phyloP scores from a whole-genome alignment of 1,284 basidiomycete species.

The Sporisorium exsertum region DNA sequence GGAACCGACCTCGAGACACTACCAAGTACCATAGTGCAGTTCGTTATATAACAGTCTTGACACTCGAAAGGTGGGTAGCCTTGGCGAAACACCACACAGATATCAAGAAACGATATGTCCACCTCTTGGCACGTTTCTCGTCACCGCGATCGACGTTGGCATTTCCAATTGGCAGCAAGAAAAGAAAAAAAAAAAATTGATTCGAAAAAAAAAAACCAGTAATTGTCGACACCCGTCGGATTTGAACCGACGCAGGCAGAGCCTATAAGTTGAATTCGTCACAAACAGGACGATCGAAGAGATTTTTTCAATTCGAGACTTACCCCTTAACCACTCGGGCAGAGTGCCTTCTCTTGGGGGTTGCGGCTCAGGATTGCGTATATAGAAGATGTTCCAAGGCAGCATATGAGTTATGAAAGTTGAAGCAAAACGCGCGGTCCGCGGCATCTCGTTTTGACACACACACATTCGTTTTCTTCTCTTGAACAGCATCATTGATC shows the following conservation, averaged over 20 bases:
- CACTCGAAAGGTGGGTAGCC: background rate
- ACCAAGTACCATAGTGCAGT: background rate
- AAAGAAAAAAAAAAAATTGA: constrained; percentile 14
- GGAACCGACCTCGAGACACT: too few relatives aligned
- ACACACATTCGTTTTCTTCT: too few relatives aligned
- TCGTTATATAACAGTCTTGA: background rate
- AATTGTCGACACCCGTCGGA: constrained; percentile 41
- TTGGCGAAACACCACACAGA: background rate
- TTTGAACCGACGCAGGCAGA: constrained; percentile 52
- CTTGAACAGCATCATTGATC: background rate
- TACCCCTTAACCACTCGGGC: constrained; percentile 54
- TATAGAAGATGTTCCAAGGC: too few relatives aligned
- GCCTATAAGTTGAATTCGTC: constrained; percentile 42
- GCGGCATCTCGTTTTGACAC: constrained; percentile 3
- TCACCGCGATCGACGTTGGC: too few relatives aligned
- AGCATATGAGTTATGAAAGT: too few relatives aligned
- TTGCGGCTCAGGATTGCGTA: background rate
- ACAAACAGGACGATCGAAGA: constrained; percentile 24
- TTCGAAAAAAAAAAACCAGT: constrained; percentile 14
- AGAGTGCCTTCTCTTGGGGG: constrained; percentile 20
- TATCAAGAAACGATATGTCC: background rate
- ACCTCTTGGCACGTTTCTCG: background rate
- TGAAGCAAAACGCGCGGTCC: background rate
- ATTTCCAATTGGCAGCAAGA: too few relatives aligned
- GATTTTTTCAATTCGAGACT: constrained; percentile 32